Evolutionary conservation across 139 green algal genomes (phyloP).

Genomic region (Micractinium conductrix): DNA sequence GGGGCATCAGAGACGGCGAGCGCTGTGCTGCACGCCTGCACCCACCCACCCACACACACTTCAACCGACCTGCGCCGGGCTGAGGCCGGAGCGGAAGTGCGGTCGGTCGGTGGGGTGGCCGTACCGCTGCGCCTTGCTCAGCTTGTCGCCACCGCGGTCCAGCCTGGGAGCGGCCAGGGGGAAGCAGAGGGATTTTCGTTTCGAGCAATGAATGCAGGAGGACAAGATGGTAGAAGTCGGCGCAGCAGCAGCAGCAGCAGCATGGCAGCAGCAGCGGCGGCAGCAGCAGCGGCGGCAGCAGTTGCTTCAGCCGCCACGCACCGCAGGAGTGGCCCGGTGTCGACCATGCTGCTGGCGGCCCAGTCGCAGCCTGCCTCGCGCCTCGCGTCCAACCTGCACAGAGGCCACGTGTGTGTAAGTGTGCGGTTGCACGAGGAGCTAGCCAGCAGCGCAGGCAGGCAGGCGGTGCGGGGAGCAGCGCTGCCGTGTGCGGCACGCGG

Average conservation of each 20-base stretch:
- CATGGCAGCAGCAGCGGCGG: not conserved
- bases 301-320: too few relatives aligned
- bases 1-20: too few relatives aligned
- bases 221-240: too few relatives aligned
- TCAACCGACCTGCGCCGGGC: too few relatives aligned
- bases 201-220: too few relatives aligned
- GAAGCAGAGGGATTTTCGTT: not conserved
- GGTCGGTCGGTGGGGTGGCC: conserved; percentile 46
- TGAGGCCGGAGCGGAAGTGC: conserved; percentile 47
- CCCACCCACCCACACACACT: too few relatives aligned
- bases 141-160: conserved; percentile 22
- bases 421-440: too few relatives aligned
- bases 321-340: conserved; percentile 68
- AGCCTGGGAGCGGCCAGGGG: not conserved
- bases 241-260: too few relatives aligned
- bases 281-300: too few relatives aligned
- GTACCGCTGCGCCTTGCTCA: conserved; percentile 62
- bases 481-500: too few relatives aligned
- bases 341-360: conserved; percentile 30
- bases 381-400: conserved; percentile 44
- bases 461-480: not conserved
- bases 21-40: too few relatives aligned
- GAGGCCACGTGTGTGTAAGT: too few relatives aligned
- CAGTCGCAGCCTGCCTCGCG: conserved; percentile 19
- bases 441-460: not conserved